A percentile compares a stretch with the other conserved stretches of the same genome.
These are phyloP conservation scores for Blastobotrys peoriensis DNA, from an alignment of 805 yeast genomes.

Conservation along the genomic window DNA sequence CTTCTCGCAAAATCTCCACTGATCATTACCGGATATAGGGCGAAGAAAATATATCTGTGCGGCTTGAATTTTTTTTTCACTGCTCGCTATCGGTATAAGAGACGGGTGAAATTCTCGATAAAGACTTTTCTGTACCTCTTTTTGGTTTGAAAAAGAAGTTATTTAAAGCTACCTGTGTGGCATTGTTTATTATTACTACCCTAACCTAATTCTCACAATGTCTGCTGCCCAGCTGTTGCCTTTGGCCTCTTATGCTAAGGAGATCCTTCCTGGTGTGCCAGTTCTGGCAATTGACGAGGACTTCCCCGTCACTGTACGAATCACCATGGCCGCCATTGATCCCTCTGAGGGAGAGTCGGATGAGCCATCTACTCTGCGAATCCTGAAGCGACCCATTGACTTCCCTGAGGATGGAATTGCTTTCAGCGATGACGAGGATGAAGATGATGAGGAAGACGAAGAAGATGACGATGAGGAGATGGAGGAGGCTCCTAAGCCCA, in stretches of 20 bases:
- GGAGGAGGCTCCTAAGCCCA: constrained; percentile 24
- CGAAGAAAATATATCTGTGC: neutral
- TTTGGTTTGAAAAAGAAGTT: too few species aligned
- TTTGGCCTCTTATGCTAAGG: constrained; percentile 78
- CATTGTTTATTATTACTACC: too few species aligned
- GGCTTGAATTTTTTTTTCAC: neutral
- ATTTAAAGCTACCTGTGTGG: too few species aligned
- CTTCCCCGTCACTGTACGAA: constrained; percentile 81
- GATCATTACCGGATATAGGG: neutral
- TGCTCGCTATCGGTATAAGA: neutral
- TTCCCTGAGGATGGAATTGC: constrained; percentile 20
- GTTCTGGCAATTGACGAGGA: constrained; percentile 81
- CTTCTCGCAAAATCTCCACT: too few species aligned
- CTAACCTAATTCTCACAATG: too few species aligned
- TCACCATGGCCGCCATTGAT: constrained; percentile 94
- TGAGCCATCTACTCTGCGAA: constrained; percentile 79
- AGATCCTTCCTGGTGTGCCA: constrained; percentile 81
- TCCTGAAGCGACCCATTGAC: constrained; percentile 61
- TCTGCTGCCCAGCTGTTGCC: constrained; percentile 48
- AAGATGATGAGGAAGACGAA: constrained; percentile 31
- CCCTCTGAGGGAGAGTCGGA: constrained; percentile 70
- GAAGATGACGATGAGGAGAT: constrained; percentile 32
- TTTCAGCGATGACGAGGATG: constrained; percentile 26
- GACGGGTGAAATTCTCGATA: too few species aligned
- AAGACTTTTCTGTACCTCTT: too few species aligned